Evolutionary conservation across 1,284 basidiomycete genomes (phyloP), one percentile per base, ranked within the genome.

Genomic region (Sanguinoderma infundibulare): DNA sequence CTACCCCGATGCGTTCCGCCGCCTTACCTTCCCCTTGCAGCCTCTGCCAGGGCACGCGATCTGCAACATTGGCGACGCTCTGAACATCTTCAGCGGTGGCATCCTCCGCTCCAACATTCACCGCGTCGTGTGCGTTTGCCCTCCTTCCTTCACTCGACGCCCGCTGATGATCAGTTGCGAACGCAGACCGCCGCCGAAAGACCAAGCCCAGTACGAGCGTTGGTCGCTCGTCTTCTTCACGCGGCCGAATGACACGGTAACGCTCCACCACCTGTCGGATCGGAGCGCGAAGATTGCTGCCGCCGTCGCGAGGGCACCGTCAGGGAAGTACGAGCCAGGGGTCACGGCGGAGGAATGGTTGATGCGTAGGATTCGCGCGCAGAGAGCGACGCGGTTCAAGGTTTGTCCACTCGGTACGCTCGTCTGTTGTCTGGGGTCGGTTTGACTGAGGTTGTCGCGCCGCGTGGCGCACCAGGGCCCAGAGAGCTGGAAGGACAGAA

Each of bases 201-300:
- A 66, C 5, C 78, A 78, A 65, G 70, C 67, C 6, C 50, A 61
- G 12, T 64, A 69, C 32, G 68, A 66, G 22, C 74, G 77, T 46
- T 75, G 72, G 67, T 75, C 74, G 15, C 65, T 79, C 17, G 77
- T 78, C 2, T 77, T 70, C 69, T 78, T 79, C 67, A 70, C 70
- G 1, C 70, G 77, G 10, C 77, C 78, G 1, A 73, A 73, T 57
- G 61, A 76, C 62, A 64, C 64, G 5, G 69, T 73, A 34, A 28
- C 60, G 20, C 57, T 74, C 55, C 53, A 62, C 59, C 65, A 73
- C 2, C 65, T 74, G 10, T 40, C 59, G 17, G 62, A 65, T 5
- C 52, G 70, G 44, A 73, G 72, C 57, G 38, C 63, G 20, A 36
- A 67, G 50, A 67, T 76, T 49, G 70, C 68, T 2, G 60, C 66